Evolutionary conservation across 164 flowering plant genomes (phyloP), one percentile per base, ranked within the genome.

Genomic region (Chimonanthus salicifolius): DNA sequence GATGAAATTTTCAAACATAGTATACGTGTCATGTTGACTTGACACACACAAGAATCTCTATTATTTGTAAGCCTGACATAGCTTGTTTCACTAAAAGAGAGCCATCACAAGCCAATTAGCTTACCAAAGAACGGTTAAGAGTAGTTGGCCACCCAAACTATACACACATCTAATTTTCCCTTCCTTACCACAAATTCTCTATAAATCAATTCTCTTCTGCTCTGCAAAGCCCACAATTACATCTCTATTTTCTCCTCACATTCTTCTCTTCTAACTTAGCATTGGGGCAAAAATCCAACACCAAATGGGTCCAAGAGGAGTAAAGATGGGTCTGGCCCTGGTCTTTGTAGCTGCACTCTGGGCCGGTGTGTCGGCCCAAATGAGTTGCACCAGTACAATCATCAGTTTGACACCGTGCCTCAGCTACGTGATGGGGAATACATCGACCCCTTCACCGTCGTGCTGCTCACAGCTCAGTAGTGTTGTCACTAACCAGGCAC

Each of bases 391-490:
- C 0, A 82, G 72, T 51, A 86, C 77, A 64, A 33, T 92, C 4
- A 81, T 89, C 62, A 86, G 88, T 79, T 47, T 90, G 84, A 78
- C 91, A 0, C 97, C 97, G 0, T 92, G 97, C 80, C 84, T 90
- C 4, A 80, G 81, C 79, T 92, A 87, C 83, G 83, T 93, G 18
- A 76, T 86, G 0, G 95, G 92, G 54, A 92, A 87, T 79, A 79
- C 94, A 4, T 83, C 94, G 10, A 75, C 87, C 46, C 95, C 95
- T 3, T 81, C 89, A n/a, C 65, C 88, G 4, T 76, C 81, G 0
- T 92, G 97, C 84, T 90, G 95, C 86, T 50, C 88, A 2, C 94
- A 88, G 82, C 92, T 92, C 7, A 74, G 88, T 16, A 83, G 62
- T 54, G 91, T 89, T 9, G 93, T 91, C 49, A 74, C 75, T 11